Evolutionary conservation across 2,329 filamentous ascomycete species (phyloP), one percentile per base, ranked within the genome.

Genomic region (Fusarium floridanum): DNA sequence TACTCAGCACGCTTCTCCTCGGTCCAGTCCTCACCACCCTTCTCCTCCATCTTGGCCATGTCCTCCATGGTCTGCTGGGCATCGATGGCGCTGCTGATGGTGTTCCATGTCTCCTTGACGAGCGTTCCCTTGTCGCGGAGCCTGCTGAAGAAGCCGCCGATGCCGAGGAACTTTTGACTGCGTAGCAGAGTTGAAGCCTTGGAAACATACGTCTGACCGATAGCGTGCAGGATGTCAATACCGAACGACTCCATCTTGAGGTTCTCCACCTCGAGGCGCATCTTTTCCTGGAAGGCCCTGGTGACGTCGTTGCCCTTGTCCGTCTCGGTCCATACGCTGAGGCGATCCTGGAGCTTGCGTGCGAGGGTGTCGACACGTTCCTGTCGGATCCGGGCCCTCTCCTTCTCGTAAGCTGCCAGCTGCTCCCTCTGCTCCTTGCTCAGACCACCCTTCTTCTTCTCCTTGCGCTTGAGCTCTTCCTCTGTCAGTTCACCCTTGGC

Each of bases 161-260:
- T 97, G 66, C 97, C 97, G 68, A 99, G 91, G 86, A 98, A 97
- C 84, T 98, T 98, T 82, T 99, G 97, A 60, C 93, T 96, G 83
- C 98, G 97, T 75, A 99, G 88, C 80, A 98, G 92, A 1, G 92
- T 92, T 1, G 93, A 94, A 5, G 93, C 94, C 85, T 98, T 98
- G 82, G 92, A 91, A 32, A 97, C 85, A 83, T 99, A 99, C 5
- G 95, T 97, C 77, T 93, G 89, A 17, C 97, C 97, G 79, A 99
- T 97, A 55, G 97, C 95, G 83, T 98, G 96, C 59, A 98, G 88
- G 77, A 98, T 98, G 74, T 99, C 97, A 48, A 99, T 88, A 61
- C 97, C 97, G 78, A 99, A 99, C 0, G 94, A 97, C 85, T 99
- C 97, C 95, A 99, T 99, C 88, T 98, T 99, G 78, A 99, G 88